Conservation (phyloP, 2,329 filamentous ascomycete species). For the Sclerotinia spermophila region DNA sequence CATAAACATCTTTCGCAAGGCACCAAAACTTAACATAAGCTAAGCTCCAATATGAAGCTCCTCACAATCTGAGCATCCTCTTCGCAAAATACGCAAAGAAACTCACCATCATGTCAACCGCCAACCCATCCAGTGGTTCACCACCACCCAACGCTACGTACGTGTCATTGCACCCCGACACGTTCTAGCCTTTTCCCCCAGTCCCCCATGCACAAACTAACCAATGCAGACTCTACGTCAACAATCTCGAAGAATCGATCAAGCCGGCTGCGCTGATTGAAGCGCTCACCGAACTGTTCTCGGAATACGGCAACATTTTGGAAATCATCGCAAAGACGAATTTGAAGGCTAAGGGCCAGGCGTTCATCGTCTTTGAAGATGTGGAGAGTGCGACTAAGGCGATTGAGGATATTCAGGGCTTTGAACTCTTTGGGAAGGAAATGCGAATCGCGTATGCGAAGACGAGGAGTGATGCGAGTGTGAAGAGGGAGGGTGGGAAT, state of each 20-base stretch:
- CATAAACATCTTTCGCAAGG: neutral
- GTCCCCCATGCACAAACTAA: neutral
- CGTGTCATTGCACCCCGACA: conserved; percentile 72
- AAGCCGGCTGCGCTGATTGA: conserved; percentile 75
- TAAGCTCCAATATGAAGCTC: neutral
- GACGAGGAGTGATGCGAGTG: conserved; percentile 81
- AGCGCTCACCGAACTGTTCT: conserved; percentile 73
- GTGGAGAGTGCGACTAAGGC: conserved; percentile 76
- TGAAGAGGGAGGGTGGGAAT: conserved; percentile 66
- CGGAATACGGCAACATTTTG: conserved; percentile 80
- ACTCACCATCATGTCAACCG: conserved; percentile 5
- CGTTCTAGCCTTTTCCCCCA: conserved; percentile 38
- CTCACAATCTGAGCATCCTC: neutral
- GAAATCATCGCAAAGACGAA: conserved; percentile 88
- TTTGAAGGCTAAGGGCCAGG: conserved; percentile 88
- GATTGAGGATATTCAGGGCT: conserved; percentile 86
- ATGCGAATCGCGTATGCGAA: conserved; percentile 82
- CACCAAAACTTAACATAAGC: neutral
- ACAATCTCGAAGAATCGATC: conserved; percentile 89
- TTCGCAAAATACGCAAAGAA: neutral
- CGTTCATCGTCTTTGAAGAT: conserved; percentile 86
- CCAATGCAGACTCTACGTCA: conserved; percentile 59
- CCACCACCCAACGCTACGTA: conserved; percentile 57
- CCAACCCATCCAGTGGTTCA: conserved; percentile 6
- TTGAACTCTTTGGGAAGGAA: conserved; percentile 87